Evolutionary conservation across 495 filamentous ascomycete species (phyloP).

Genomic region (Neurospora sp.): DNA sequence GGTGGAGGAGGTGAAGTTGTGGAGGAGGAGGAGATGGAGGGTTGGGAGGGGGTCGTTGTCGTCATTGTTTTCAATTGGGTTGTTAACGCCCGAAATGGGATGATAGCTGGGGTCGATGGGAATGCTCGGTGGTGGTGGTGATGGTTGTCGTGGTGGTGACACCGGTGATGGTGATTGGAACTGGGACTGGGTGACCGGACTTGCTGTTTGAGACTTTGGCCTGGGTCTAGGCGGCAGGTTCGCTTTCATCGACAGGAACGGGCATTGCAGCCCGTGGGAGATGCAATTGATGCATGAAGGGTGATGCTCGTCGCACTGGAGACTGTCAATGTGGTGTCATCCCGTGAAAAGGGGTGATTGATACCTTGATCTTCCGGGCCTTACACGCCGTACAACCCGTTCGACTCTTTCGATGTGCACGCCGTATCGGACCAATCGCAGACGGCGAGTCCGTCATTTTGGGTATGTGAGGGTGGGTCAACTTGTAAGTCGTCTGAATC

Average conservation of each 20-base stretch:
- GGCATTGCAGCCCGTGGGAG: slow-evolving; percentile 29
- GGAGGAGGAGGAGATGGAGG: slow-evolving; percentile 32
- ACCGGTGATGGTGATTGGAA: not conserved
- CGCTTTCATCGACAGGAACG: slow-evolving; percentile 16
- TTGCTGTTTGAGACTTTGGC: not conserved
- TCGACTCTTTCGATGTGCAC: slow-evolving; percentile 30
- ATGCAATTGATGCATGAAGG: slow-evolving; percentile 35
- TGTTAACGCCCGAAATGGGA: not conserved
- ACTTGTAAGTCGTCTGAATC: not conserved
- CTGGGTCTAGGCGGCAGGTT: not conserved
- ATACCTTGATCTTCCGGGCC: slow-evolving; percentile 32
- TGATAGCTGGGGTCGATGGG: not conserved
- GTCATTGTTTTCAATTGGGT: not conserved
- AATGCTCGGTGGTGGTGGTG: not conserved
- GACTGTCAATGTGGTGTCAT: not conserved
- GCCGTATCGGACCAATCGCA: slow-evolving; percentile 1
- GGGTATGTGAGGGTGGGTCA: not conserved
- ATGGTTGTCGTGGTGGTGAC: not conserved
- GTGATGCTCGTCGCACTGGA: slow-evolving; percentile 33
- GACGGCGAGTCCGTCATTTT: not conserved
- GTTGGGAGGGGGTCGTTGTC: slow-evolving; percentile 14
- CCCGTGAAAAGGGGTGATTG: not conserved
- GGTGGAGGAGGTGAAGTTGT: slow-evolving; percentile 32
- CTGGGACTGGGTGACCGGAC: not conserved
- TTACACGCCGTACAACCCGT: slow-evolving; percentile 33